These are phyloP conservation scores for Akebia trifoliata DNA, from an alignment of 164 flowering plant species.

Conservation along the genomic window DNA sequence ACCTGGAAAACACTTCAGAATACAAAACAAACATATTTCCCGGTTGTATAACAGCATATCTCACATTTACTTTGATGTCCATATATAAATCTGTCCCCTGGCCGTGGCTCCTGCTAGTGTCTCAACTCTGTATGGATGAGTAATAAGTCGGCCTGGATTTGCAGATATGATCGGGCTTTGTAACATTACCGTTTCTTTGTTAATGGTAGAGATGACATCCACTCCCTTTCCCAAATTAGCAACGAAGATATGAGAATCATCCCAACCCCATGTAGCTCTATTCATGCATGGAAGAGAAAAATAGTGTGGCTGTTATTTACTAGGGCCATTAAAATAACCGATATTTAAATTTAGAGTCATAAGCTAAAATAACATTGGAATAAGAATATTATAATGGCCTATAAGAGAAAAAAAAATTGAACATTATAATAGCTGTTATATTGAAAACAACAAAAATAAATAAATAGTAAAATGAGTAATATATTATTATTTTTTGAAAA, in stretches of 20 bases:
- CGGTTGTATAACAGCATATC: background rate
- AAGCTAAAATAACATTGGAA: no score
- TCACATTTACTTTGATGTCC: conserved; percentile 27
- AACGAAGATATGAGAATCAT: conserved; percentile 61
- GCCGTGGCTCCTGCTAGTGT: conserved; percentile 68
- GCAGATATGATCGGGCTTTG: conserved; percentile 60
- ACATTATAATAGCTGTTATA: no score
- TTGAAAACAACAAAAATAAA: no score
- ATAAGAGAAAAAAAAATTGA: no score
- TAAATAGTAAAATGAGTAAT: no score
- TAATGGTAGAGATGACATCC: conserved; percentile 55
- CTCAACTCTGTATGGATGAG: conserved; percentile 67
- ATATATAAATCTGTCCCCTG: conserved; percentile 79
- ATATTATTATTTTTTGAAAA: no score
- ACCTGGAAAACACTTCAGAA: no score
- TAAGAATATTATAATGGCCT: no score
- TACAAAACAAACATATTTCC: no score
- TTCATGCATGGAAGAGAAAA: conserved; percentile 8
- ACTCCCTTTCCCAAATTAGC: conserved; percentile 76
- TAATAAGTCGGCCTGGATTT: conserved; percentile 75
- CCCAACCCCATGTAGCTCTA: conserved; percentile 99
- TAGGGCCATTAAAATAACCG: no score
- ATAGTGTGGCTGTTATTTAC: no score
- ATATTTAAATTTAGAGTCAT: no score
- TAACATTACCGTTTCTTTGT: conserved; percentile 30